phyloP scores from a whole-genome alignment of 257 asterid genomes.

The Solanum paucissectum region DNA sequence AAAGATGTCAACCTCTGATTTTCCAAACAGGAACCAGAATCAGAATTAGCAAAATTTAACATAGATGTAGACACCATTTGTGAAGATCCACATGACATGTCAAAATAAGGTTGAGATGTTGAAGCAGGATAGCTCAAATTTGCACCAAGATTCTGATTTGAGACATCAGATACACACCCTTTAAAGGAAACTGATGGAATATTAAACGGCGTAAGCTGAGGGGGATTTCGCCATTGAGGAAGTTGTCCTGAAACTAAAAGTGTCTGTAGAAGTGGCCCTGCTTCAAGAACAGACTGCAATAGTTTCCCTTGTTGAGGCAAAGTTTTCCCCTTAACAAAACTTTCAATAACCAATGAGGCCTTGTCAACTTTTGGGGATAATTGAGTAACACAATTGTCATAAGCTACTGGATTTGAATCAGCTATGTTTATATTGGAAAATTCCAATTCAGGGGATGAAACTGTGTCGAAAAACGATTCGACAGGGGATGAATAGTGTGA shows the following conservation, averaged over 20 bases:
- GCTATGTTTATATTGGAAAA: conserved; percentile 3
- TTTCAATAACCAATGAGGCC: neutral
- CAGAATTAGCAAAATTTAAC: conserved; percentile 18
- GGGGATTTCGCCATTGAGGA: conserved; percentile 89
- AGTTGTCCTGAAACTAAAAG: conserved; percentile 77
- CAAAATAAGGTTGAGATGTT: neutral
- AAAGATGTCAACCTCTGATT: conserved; percentile 13
- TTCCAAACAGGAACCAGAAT: conserved; percentile 10
- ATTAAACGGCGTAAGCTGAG: conserved; percentile 40
- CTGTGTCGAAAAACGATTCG: neutral
- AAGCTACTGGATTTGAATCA: neutral
- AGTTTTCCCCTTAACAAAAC: neutral
- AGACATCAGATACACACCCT: conserved; percentile 17
- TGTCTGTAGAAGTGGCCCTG: conserved; percentile 63
- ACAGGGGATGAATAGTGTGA: conserved; percentile 1
- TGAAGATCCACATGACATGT: conserved; percentile 38
- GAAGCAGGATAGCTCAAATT: conserved; percentile 7
- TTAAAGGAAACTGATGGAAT: conserved; percentile 43
- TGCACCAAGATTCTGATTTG: conserved; percentile 11
- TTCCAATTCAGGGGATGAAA: neutral
- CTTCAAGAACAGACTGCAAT: conserved; percentile 49
- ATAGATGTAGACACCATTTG: conserved; percentile 27
- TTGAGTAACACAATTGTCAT: neutral
- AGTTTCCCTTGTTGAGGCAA: conserved; percentile 41
- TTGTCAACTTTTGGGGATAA: neutral